These are phyloP conservation scores for Aureobasidium mangrovei DNA, from an alignment of 2,329 filamentous ascomycete species.

Conservation along the genomic window DNA sequence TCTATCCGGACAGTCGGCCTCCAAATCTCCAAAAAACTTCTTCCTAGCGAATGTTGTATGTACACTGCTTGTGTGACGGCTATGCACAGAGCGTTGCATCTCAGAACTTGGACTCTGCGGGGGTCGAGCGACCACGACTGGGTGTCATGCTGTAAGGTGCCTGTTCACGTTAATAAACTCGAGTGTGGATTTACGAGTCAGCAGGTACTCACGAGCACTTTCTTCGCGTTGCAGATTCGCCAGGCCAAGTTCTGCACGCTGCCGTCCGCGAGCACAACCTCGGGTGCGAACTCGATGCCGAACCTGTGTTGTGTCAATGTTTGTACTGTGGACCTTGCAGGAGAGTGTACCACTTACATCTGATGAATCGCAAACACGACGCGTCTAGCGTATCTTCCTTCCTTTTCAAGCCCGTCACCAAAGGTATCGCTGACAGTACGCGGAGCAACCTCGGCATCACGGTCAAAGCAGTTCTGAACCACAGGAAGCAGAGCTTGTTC, in stretches of 20 bases:
- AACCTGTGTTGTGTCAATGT: conserved; percentile 43
- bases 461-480: conserved; percentile 85
- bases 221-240: conserved; percentile 92
- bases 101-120: conserved; percentile 15
- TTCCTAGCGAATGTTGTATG: too few species aligned
- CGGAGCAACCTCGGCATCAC: conserved; percentile 83
- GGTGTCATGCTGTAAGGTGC: conserved; percentile 43
- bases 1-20: too few species aligned
- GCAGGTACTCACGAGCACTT: conserved; percentile 64
- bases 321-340: not conserved
- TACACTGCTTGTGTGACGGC: too few species aligned
- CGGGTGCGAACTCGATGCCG: conserved; percentile 87
- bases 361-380: conserved; percentile 91
- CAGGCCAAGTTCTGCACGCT: conserved; percentile 85
- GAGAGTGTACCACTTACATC: conserved; percentile 57
- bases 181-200: too few species aligned
- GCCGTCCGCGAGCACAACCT: conserved; percentile 86
- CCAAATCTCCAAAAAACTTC: too few species aligned
- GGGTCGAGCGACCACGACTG: conserved; percentile 29
- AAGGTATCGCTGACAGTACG: conserved; percentile 71
- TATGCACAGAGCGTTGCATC: too few species aligned
- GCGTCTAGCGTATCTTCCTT: conserved; percentile 79
- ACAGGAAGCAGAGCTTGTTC: conserved; percentile 72
- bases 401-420: conserved; percentile 73
- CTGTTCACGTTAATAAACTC: conserved; percentile 17